Base-by-base conservation (phyloP, 2,329 filamentous ascomycete genomes). In the Aspergillus novofumigatus region DNA sequence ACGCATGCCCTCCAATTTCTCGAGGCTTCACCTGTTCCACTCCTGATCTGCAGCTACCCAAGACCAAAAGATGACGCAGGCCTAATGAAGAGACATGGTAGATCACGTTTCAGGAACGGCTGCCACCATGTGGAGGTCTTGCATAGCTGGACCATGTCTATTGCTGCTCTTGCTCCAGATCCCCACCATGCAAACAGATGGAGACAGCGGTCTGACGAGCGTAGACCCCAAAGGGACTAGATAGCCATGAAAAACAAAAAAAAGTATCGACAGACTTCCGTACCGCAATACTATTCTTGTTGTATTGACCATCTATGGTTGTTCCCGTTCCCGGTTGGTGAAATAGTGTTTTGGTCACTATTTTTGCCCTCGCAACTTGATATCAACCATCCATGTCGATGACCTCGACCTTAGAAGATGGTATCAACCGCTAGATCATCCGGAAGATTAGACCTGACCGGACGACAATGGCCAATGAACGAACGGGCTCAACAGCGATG, bases 11-110 rank as follows among this genome's bases (percentile, higher is more conserved):
- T 59, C 59, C 26, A 58, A 53, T 54, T 65, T 61, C 59, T 72
- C 70, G 70, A 73, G 69, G 66, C 59, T 62, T 67, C 59, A 59
- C 56, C 52, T 62, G 67, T 71, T 69, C 65, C 67, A 72, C 68
- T 62, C 57, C 44, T 54, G 56, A 59, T 57, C 65, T 70, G 67
- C 65, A 64, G 63, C 59, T 67, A 71, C 59, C 66, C 68, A 68
- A 67, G 45, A 50, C 59, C 55, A 60, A 53, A 38, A 64, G 48
- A 59, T 56, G 58, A 61, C 51, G 61, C 56, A 62, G 57, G 54
- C 53, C 56, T 59, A 53, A 56, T 51, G 48, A 59, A 58, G 49
- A 49, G 54, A 62, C 55, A 66, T 61, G 60, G 63, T 60, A 61
- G 51, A 55, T 59, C 61, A 62, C 61, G 65, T 65, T 65, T 68